Evolutionary conservation across 768 basidiomycete species (phyloP).

Genomic region (Epithele typhae): DNA sequence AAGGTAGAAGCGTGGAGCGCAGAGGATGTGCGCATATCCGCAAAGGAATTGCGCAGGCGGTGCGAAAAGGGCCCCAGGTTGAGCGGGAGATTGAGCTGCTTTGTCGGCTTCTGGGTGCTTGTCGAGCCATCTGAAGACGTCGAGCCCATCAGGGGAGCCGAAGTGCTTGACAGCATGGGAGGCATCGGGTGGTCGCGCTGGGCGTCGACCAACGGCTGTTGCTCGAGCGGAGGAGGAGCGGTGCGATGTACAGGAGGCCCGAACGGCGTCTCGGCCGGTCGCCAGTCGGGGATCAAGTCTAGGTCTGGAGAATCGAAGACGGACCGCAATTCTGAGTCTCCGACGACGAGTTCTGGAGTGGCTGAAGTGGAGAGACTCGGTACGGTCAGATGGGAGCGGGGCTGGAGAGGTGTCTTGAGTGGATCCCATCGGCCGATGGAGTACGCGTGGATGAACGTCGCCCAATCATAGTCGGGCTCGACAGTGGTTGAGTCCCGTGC

Average conservation of each 20-base stretch:
- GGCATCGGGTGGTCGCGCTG: neutral
- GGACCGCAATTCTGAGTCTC: neutral
- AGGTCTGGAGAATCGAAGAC: conserved; percentile 9
- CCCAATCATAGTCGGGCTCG: conserved; percentile 57
- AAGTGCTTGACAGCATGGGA: neutral
- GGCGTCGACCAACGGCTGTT: neutral
- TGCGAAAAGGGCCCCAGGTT: conserved; percentile 26
- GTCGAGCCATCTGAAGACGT: neutral
- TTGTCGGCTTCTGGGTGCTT: neutral
- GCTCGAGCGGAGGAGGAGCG: neutral
- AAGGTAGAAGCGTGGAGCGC: conserved; percentile 6
- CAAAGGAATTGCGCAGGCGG: conserved; percentile 44
- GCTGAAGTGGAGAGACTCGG: conserved; percentile 15
- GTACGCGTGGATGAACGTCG: conserved; percentile 72
- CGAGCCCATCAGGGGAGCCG: neutral
- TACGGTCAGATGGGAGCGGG: conserved; percentile 31
- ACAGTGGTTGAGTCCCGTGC: conserved; percentile 15
- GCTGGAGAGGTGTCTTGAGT: conserved; percentile 59
- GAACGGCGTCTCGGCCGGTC: conserved; percentile 11
- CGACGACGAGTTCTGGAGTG: conserved; percentile 6
- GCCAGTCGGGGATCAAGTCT: conserved; percentile 7
- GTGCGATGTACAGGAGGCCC: conserved; percentile 1
- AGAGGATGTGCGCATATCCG: conserved; percentile 37
- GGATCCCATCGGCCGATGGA: conserved; percentile 79
- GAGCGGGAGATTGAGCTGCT: conserved; percentile 14